Conservation (phyloP, 2,329 filamentous ascomycete genomes). For the Massarina eburnea region DNA sequence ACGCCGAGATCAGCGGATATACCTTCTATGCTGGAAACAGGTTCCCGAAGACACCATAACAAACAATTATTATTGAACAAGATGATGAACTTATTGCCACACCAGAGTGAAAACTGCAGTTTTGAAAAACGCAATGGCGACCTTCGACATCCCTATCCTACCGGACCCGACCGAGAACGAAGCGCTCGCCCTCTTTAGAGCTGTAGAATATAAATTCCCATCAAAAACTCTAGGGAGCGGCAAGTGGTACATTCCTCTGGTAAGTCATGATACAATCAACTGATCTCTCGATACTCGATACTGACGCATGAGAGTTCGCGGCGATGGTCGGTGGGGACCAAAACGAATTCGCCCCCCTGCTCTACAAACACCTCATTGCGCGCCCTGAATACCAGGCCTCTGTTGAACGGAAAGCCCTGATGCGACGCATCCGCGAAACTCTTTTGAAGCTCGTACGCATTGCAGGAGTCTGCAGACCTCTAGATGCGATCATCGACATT, state of each 20-base stretch:
- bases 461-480: conserved; percentile 63
- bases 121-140: conserved; percentile 12
- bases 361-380: conserved; percentile 59
- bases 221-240: conserved; percentile 44
- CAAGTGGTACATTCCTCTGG: conserved; percentile 51
- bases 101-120: not conserved
- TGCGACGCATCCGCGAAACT: conserved; percentile 58
- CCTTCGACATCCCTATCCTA: conserved; percentile 11
- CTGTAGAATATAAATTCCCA: conserved; percentile 49
- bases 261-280: conserved; percentile 18
- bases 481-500: conserved; percentile 63
- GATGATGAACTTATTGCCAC: not conserved
- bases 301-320: conserved; percentile 32
- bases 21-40: too few species aligned
- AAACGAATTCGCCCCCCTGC: conserved; percentile 53
- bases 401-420: conserved; percentile 49
- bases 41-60: not conserved
- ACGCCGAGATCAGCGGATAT: too few species aligned
- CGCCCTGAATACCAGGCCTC: conserved; percentile 51
- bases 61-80: not conserved
- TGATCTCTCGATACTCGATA: conserved; percentile 8
- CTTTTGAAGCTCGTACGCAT: conserved; percentile 60
- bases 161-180: conserved; percentile 43
- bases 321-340: conserved; percentile 55
- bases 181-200: conserved; percentile 45